phyloP scores from a whole-genome alignment of 805 yeast species.

The Starmerella khaoyaiensis region DNA sequence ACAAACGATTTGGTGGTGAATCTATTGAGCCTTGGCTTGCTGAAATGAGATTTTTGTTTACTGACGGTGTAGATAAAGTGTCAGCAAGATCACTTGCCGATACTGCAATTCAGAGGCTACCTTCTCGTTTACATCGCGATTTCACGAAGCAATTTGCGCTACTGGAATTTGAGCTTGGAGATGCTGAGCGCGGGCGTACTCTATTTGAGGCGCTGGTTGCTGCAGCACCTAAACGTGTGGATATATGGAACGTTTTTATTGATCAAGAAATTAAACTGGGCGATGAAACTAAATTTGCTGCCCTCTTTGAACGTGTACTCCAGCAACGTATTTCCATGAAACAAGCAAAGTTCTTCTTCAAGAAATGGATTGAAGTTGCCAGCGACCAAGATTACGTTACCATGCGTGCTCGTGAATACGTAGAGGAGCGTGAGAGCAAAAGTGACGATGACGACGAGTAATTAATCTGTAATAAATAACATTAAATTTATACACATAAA shows the following conservation, averaged over 20 bases:
- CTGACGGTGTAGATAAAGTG: constrained; percentile 32
- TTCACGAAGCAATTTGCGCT: constrained; percentile 80
- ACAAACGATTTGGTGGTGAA: constrained; percentile 67
- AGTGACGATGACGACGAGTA: constrained; percentile 2
- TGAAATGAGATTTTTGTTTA: constrained; percentile 61
- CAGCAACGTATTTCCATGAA: constrained; percentile 56
- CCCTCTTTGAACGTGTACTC: constrained; percentile 69
- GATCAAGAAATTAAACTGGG: constrained; percentile 80
- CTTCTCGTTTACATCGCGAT: constrained; percentile 31
- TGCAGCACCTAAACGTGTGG: constrained; percentile 83
- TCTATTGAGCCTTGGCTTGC: constrained; percentile 63
- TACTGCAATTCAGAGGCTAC: constrained; percentile 49
- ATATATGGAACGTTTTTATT: constrained; percentile 87
- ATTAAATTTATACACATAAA: not conserved
- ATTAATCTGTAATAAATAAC: not conserved
- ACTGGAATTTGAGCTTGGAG: constrained; percentile 68
- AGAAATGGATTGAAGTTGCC: constrained; percentile 78
- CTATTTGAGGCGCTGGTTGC: constrained; percentile 82
- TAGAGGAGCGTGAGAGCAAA: constrained; percentile 25
- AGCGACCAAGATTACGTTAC: constrained; percentile 72
- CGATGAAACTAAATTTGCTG: constrained; percentile 50
- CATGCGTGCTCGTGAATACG: constrained; percentile 78
- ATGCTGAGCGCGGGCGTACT: constrained; percentile 87
- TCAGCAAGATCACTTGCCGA: constrained; percentile 59
- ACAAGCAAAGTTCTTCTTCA: constrained; percentile 89